A percentile compares a stretch with the other conserved stretches of the same genome.
Conservation (phyloP, 805 yeast genomes). For the Myxozyma udenii region DNA sequence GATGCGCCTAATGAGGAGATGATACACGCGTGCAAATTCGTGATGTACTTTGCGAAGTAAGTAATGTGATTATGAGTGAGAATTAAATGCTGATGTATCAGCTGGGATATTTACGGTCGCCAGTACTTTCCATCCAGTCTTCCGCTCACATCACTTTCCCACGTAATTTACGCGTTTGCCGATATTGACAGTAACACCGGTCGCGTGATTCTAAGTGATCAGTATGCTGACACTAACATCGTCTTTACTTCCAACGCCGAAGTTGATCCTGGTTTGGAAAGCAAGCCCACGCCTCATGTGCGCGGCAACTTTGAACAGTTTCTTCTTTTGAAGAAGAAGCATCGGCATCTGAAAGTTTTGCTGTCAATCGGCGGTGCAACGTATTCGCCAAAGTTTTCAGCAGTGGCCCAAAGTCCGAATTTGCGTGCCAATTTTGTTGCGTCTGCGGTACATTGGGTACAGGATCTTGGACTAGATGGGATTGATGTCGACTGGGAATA, state of each 20-base stretch:
- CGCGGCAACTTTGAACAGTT: constrained; percentile 54
- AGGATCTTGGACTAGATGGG: constrained; percentile 66
- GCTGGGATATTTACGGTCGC: constrained; percentile 67
- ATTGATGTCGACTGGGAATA: constrained; percentile 95
- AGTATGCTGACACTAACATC: constrained; percentile 50
- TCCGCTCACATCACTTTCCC: constrained; percentile 56
- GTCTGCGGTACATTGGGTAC: constrained; percentile 49
- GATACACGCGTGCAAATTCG: constrained; percentile 1
- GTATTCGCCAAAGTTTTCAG: constrained; percentile 44
- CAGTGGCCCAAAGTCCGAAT: constrained; percentile 40
- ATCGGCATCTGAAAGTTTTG: constrained; percentile 50
- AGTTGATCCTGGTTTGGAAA: constrained; percentile 10
- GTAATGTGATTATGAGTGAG: not conserved
- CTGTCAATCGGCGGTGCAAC: constrained; percentile 88
- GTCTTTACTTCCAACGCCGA: constrained; percentile 6
- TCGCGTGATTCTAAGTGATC: constrained; percentile 44
- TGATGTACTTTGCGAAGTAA: constrained; percentile 18
- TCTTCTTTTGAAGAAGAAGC: constrained; percentile 45
- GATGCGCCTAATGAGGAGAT: too few relatives aligned
- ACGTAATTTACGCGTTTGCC: constrained; percentile 76
- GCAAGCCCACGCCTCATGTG: constrained; percentile 3
- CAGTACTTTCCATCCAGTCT: constrained; percentile 60
- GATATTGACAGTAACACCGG: constrained; percentile 44
- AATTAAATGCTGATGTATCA: constrained; percentile 21
- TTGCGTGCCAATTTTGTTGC: constrained; percentile 49